phyloP scores from a whole-genome alignment of 1,139 yeast genomes.

The Nadsonia starkeyi-henricii region DNA sequence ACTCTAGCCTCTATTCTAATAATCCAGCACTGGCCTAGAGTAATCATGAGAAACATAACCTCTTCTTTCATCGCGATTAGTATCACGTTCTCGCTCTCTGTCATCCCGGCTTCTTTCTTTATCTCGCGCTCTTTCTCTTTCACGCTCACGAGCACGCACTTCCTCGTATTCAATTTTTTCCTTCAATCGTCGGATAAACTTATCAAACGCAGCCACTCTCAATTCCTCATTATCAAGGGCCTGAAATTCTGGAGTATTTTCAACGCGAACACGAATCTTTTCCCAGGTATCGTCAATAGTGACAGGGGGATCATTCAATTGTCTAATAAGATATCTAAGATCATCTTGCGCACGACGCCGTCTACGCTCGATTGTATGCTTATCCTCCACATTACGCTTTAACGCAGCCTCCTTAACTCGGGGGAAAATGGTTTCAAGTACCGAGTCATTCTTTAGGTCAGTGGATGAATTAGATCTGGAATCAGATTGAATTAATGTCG shows the following conservation, averaged over 20 bases:
- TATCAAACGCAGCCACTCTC: constrained; percentile 23
- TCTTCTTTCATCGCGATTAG: constrained; percentile 5
- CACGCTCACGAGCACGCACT: constrained; percentile 12
- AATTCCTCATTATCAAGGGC: constrained; percentile 25
- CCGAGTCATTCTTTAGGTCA: constrained; percentile 5
- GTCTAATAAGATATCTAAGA: constrained; percentile 25
- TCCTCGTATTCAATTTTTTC: constrained; percentile 14
- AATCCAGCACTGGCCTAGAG: background rate
- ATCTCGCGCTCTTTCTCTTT: constrained; percentile 12
- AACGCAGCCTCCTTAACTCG: constrained; percentile 5
- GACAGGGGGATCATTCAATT: constrained; percentile 21
- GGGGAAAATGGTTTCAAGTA: background rate
- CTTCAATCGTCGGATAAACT: constrained; percentile 19
- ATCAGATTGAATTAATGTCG: constrained; percentile 13
- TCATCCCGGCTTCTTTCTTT: constrained; percentile 10
- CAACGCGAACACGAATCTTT: constrained; percentile 22
- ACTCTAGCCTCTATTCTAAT: background rate
- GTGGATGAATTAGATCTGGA: constrained; percentile 7
- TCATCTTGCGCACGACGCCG: constrained; percentile 26
- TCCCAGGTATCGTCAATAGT: constrained; percentile 26
- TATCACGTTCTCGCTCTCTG: constrained; percentile 9
- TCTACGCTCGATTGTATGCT: constrained; percentile 23
- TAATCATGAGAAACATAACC: background rate
- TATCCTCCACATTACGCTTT: constrained; percentile 19
- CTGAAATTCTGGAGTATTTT: constrained; percentile 22